Evolutionary conservation across 345 rosid species (phyloP), one percentile per base, ranked within the genome.

Genomic region (Melaleuca alternifolia): DNA sequence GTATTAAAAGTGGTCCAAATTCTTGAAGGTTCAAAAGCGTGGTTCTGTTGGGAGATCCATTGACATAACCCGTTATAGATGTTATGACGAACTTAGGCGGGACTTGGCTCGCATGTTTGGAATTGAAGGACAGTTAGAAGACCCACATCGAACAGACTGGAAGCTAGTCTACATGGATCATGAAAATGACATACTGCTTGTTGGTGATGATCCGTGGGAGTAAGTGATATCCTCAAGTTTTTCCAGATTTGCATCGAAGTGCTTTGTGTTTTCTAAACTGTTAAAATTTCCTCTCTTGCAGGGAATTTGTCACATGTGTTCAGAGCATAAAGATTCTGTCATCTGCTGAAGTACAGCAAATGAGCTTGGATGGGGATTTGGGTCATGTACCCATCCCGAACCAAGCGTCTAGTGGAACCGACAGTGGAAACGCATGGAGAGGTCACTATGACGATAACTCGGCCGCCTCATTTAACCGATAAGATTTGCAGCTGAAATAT

Each of bases 161-260:
- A 95, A 97, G 91, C 92, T 97, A 71, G 99, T 97, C 24, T 97
- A 94, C 84, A 94, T 96, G 7, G 99, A 97, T 89, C 99, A 93
- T 62, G 99, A 97, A 87, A 96, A 96, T 76, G 99, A 97, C 87
- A 95, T 97, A 85, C 88, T 97, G 81, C 99, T 96, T 44, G 98
- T 96, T 65, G 99, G 99, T 6, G 99, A 97, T 83, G 99, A 97
- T 89, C 99, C 99, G 54, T 97, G 99, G 99, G 98, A 97, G 99
- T 95, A 94, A 91, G 99, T 92, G 51, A 44, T 50, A 16, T 44
- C 82, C 48, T 54, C 81, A 30, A 8, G 13, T 30, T 10, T 56
- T 50, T 6, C 21, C 41, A 33, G 37, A 11, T 51, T 77, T 26
- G 30, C 50, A 30, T 71, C 53, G 14, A 71, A 23, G 48, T 21